A percentile compares a stretch with the other conserved stretches of the same genome.
Conservation (phyloP, 108 stramenopile genomes). For the Nitzschia sp. region DNA sequence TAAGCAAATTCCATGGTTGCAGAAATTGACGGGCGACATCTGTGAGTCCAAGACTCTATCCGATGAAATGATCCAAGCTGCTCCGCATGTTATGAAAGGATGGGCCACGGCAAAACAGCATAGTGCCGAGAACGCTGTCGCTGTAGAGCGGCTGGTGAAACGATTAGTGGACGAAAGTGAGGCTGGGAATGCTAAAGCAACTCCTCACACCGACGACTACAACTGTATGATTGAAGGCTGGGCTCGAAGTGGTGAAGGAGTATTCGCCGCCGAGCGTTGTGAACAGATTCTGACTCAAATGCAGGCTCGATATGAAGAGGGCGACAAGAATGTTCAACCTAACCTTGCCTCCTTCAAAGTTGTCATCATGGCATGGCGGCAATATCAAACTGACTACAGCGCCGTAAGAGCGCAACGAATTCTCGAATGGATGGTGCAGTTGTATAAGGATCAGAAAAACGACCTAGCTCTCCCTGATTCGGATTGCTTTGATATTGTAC, state of each 20-base stretch:
- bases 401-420: conserved; percentile 45
- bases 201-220: conserved; percentile 49
- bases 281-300: conserved; percentile 74
- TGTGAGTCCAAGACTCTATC: conserved; percentile 46
- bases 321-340: conserved; percentile 49
- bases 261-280: conserved; percentile 57
- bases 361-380: conserved; percentile 45
- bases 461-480: conserved; percentile 51
- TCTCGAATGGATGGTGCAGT: conserved; percentile 68
- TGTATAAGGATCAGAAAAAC: conserved; percentile 48
- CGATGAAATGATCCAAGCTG: conserved; percentile 42
- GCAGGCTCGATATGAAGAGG: conserved; percentile 50
- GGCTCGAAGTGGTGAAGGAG: conserved; percentile 58
- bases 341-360: conserved; percentile 43
- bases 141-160: conserved; percentile 65
- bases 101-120: conserved; percentile 43
- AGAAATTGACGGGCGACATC: conserved; percentile 69
- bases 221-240: conserved; percentile 73
- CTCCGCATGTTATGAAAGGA: conserved; percentile 67
- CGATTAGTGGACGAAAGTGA: conserved; percentile 71
- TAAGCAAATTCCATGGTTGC: conserved; percentile 56
- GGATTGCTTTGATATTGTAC: conserved; percentile 63
- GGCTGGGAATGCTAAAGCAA: conserved; percentile 57
- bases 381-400: conserved; percentile 20
- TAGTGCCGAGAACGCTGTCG: conserved; percentile 56